A percentile compares a stretch with the other conserved stretches of the same genome.
Evolutionary conservation across 2,329 filamentous ascomycete species (phyloP).

Genomic region (Monilinia fructicola): DNA sequence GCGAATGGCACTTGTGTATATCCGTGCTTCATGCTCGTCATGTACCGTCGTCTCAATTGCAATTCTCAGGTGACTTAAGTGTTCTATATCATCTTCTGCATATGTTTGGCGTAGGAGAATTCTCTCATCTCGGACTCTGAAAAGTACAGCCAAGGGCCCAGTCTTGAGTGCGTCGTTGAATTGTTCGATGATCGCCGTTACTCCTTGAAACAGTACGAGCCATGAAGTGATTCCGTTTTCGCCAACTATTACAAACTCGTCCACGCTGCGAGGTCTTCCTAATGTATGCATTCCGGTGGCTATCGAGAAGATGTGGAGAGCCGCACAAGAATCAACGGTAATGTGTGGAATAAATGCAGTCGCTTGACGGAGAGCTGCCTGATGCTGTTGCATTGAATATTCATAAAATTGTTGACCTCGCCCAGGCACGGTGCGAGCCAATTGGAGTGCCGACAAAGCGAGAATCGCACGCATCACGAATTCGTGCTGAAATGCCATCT

Average conservation of each 20-base stretch:
- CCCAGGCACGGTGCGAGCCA: constrained; percentile 44
- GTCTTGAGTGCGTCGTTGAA: neutral
- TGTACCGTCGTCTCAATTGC: constrained; percentile 12
- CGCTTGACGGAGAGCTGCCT: constrained; percentile 31
- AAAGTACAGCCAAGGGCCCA: neutral
- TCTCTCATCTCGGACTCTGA: constrained; percentile 1
- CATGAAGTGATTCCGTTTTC: constrained; percentile 40
- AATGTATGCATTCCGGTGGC: constrained; percentile 42
- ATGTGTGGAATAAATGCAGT: constrained; percentile 38
- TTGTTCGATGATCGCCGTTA: constrained; percentile 2
- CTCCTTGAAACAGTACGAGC: constrained; percentile 38
- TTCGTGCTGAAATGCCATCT: constrained; percentile 45
- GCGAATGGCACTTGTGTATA: constrained; percentile 33
- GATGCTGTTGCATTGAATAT: constrained; percentile 42
- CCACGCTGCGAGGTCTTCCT: constrained; percentile 38
- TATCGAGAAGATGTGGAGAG: constrained; percentile 42
- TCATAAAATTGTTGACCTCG: constrained; percentile 42
- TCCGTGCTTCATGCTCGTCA: neutral
- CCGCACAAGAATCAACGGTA: constrained; percentile 36
- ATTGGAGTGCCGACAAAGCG: constrained; percentile 49
- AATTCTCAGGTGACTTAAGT: neutral
- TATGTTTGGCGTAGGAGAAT: neutral
- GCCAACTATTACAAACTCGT: constrained; percentile 40
- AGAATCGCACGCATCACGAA: constrained; percentile 49
- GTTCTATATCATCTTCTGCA: constrained; percentile 2